Base-by-base conservation (phyloP, 306 rosid genomes). In the Acacia melanoxylon region DNA sequence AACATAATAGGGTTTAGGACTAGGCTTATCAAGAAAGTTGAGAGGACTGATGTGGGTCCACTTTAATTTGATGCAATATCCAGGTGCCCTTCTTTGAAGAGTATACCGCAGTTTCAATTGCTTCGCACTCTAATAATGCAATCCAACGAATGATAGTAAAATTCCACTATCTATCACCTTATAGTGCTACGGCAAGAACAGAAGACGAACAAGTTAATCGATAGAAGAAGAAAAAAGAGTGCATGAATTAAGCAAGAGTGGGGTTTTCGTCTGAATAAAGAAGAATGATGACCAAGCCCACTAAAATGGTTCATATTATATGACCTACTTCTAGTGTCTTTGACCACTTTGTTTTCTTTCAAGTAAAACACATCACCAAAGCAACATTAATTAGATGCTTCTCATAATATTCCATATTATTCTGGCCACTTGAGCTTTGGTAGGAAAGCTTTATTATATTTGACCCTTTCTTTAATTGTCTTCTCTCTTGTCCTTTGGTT, bases 271-370 rank as follows among this genome's bases (percentile, higher is more conserved):
- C 86, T 78, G 52, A 58, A 66, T 20, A 58, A 61, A 61, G 33
- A 83, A 33, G 20, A 33, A 17, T 67, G 45, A 63, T 78, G 82
- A 72, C 84, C 86, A 82, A 87, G 82, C 90, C 88, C 90, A 87
- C 90, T 87, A 76, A 59, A 76, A 76, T 76, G 72, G 80, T 81
- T 75, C 81, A 78, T 78, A 12, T 84, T 79, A 31, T 19, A 56
- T 41, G 45, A 82, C 86, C 79, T 74, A 75, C 76, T 75, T 54
- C 56, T 22, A 20, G 24, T 12, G 51, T 41, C 48, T 70, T 70
- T 70, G 75, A 70, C 75, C 45, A 67, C 13, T 35, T 67, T 67
- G 45, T 67, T 67, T 62, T 33, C 17, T 17, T 15, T 20, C 48
- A 3, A 20, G 6, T 37, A 3, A 70, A 75, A 52, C 29, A 61